A percentile compares a stretch with the other conserved stretches of the same genome.
Conservation (phyloP, 2,329 filamentous ascomycete species). For the Pseudogymnoascus sp. region DNA sequence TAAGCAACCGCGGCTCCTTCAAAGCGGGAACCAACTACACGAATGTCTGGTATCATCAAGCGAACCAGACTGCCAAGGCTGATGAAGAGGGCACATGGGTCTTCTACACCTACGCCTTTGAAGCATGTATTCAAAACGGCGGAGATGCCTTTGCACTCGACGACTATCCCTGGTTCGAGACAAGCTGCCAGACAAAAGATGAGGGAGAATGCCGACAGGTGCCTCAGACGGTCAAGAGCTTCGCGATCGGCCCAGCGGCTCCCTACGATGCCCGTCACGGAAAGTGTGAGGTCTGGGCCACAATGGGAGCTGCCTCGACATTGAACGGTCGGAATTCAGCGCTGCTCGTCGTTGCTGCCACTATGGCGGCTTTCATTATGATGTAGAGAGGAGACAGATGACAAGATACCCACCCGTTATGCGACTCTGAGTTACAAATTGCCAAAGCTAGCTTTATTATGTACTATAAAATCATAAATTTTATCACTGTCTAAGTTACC, state of each 20-base stretch:
- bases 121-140: not conserved
- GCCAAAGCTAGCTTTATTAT: not conserved
- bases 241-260: not conserved
- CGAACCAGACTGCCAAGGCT: not conserved
- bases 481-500: too few relatives aligned
- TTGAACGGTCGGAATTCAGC: not conserved
- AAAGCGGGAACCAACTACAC: not conserved
- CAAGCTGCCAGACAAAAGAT: not conserved
- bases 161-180: slow-evolving; percentile 1
- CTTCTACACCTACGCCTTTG: not conserved
- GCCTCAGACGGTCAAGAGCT: not conserved
- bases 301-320: not conserved
- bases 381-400: not conserved
- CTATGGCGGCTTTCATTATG: not conserved
- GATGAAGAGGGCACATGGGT: not conserved
- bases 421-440: not conserved
- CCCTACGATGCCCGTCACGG: not conserved
- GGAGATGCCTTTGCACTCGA: not conserved
- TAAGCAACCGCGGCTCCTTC: not conserved
- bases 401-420: not conserved
- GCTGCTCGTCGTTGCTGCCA: not conserved
- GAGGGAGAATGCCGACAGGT: not conserved
- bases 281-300: not conserved
- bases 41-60: not conserved
- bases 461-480: not conserved